Conservation (phyloP, 768 basidiomycete species). For the Boletus subcaerulescens region DNA sequence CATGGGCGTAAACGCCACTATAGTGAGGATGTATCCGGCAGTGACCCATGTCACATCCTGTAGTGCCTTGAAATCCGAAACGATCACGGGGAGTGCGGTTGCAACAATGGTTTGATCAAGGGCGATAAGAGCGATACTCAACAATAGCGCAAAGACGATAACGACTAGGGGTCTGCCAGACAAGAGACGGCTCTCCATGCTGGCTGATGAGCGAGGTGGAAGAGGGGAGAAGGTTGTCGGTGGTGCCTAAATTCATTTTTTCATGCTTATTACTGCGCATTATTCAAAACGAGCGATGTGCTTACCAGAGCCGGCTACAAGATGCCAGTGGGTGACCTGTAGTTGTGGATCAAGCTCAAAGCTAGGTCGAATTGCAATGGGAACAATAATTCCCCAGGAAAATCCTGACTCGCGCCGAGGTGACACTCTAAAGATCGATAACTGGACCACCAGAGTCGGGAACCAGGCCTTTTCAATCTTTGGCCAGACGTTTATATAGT, state of each 20-base stretch:
- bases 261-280: neutral
- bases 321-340: too few species aligned
- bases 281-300: neutral
- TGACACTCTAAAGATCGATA: too few species aligned
- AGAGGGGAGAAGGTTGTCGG: neutral
- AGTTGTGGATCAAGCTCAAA: too few species aligned
- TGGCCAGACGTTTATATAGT: too few species aligned
- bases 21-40: constrained; percentile 63
- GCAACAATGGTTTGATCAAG: constrained; percentile 49
- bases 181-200: constrained; percentile 9
- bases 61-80: constrained; percentile 11
- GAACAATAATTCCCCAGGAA: neutral
- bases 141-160: constrained; percentile 3
- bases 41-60: constrained; percentile 53
- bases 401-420: too few species aligned
- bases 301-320: neutral
- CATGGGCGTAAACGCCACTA: constrained; percentile 19
- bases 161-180: constrained; percentile 1
- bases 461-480: too few species aligned
- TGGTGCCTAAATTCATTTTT: neutral
- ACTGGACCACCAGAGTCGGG: too few species aligned
- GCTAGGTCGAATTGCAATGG: neutral
- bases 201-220: neutral
- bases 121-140: constrained; percentile 11
- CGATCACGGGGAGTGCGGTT: constrained; percentile 47